Percentiles rank a stretch among this genome's conserved stretches.
Conservation (phyloP, 2,329 filamentous ascomycete genomes). For the Monilinia aucupariae region DNA sequence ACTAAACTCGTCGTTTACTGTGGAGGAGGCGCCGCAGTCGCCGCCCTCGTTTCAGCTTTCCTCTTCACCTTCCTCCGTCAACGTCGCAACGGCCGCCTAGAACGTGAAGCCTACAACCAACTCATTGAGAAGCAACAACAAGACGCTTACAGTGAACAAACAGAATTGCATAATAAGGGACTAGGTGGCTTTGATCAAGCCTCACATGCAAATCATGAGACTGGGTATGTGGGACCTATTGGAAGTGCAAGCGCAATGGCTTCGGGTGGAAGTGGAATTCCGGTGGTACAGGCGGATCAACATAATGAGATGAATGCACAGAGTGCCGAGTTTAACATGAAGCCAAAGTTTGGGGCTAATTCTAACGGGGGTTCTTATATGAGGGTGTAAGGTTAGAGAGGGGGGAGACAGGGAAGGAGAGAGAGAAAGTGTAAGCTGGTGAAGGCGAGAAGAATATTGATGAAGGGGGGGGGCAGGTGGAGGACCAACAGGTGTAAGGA, state of each 20-base stretch:
- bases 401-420: not conserved
- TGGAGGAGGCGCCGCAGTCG: conserved; percentile 42
- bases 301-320: not conserved
- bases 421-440: not conserved
- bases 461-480: not conserved
- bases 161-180: conserved; percentile 32
- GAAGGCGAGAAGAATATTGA: not conserved
- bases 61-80: conserved; percentile 52
- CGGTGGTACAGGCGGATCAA: not conserved
- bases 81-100: conserved; percentile 46
- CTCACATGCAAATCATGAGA: conserved; percentile 23
- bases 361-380: not conserved
- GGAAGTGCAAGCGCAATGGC: conserved; percentile 8
- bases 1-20: conserved; percentile 52
- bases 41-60: conserved; percentile 39
- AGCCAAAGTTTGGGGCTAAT: conserved; percentile 4
- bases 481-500: not conserved
- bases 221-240: conserved; percentile 4
- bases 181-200: conserved; percentile 29
- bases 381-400: not conserved
- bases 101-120: conserved; percentile 41
- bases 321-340: not conserved
- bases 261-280: not conserved
- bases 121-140: conserved; percentile 32
- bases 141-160: conserved; percentile 28